These are phyloP conservation scores for Camellia sinensis DNA, from an alignment of 148 eudicot species.

Conservation along the genomic window DNA sequence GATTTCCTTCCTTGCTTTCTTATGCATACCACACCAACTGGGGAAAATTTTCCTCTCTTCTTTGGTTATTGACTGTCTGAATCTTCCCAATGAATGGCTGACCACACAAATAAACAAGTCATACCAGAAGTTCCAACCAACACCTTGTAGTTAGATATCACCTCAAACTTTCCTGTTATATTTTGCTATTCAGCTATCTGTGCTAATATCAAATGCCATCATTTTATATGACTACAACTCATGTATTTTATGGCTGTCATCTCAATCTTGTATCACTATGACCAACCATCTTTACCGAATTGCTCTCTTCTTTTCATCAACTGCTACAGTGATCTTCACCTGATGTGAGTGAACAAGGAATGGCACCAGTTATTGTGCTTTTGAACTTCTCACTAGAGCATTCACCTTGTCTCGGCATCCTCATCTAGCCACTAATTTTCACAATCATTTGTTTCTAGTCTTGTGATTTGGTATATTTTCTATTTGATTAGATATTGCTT, in stretches of 20 bases:
- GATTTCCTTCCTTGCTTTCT: background rate
- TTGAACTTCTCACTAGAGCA: too few relatives aligned
- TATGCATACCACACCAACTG: background rate
- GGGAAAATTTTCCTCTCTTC: background rate
- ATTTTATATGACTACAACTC: background rate
- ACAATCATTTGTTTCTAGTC: background rate
- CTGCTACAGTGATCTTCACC: too few relatives aligned
- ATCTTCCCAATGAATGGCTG: conserved; percentile 1
- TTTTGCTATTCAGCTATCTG: background rate
- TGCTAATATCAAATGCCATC: background rate
- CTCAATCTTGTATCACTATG: too few relatives aligned
- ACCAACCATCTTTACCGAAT: too few relatives aligned
- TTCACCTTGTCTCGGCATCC: too few relatives aligned
- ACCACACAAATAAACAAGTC: background rate
- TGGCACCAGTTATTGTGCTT: too few relatives aligned
- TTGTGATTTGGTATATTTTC: background rate
- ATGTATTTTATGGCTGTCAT: too few relatives aligned
- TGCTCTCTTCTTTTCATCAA: too few relatives aligned
- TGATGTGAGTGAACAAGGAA: too few relatives aligned
- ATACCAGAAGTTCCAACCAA: background rate
- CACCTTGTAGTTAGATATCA: background rate
- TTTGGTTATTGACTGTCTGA: background rate
- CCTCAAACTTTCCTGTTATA: background rate
- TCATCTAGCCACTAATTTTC: too few relatives aligned
- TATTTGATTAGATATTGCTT: background rate